These are phyloP conservation scores for Sordaria brevicollis DNA, from an alignment of 495 filamentous ascomycete species.

Conservation along the genomic window DNA sequence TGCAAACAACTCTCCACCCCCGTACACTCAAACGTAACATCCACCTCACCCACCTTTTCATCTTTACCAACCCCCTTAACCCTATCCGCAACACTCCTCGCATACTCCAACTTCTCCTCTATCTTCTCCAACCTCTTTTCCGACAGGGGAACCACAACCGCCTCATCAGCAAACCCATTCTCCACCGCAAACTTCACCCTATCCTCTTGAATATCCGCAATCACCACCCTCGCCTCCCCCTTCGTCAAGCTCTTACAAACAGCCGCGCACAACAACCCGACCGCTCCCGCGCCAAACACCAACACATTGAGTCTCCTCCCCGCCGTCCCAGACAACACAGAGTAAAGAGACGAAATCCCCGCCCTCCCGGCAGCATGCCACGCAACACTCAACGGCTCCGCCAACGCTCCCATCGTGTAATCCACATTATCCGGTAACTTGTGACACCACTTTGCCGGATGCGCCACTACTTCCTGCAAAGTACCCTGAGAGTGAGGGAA, in stretches of 20 bases:
- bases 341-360: slow-evolving; percentile 28
- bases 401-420: slow-evolving; percentile 59
- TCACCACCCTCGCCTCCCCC: slow-evolving; percentile 36
- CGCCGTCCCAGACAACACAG: background rate
- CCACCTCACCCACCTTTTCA: slow-evolving; percentile 45
- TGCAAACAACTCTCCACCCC: slow-evolving; percentile 82
- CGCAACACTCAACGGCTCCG: slow-evolving; percentile 73
- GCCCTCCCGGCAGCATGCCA: slow-evolving; percentile 63
- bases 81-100: slow-evolving; percentile 47
- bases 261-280: slow-evolving; percentile 67
- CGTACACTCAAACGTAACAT: slow-evolving; percentile 86
- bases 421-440: slow-evolving; percentile 57
- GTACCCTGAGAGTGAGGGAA: slow-evolving; percentile 78
- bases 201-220: slow-evolving; percentile 70
- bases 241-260: slow-evolving; percentile 37
- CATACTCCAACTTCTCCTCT: slow-evolving; percentile 49
- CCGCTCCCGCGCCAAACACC: slow-evolving; percentile 72
- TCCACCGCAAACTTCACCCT: slow-evolving; percentile 61
- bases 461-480: slow-evolving; percentile 67
- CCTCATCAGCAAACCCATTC: slow-evolving; percentile 57
- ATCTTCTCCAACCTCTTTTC: slow-evolving; percentile 40
- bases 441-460: slow-evolving; percentile 59
- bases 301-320: slow-evolving; percentile 45
- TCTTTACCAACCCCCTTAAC: slow-evolving; percentile 30
- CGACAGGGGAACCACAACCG: slow-evolving; percentile 45